Conservation (phyloP, 176 grass and related monocot species). For the Pontederia paniculata region DNA sequence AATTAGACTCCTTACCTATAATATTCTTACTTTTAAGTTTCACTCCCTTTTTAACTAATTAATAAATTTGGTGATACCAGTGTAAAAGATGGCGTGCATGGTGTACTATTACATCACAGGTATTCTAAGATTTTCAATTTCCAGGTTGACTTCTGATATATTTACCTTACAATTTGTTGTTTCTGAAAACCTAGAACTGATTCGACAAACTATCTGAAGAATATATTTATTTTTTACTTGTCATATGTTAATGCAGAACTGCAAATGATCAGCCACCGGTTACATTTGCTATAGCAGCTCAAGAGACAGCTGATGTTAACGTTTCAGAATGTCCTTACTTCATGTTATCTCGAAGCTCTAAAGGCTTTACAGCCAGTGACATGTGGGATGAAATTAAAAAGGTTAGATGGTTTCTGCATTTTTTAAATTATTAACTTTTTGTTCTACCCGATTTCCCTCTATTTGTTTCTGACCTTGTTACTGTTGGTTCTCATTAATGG, state of each 20-base stretch:
- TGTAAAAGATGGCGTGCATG: constrained; percentile 74
- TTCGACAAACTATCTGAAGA: not conserved
- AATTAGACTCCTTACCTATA: not conserved
- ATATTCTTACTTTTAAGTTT: not conserved
- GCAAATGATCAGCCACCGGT: constrained; percentile 53
- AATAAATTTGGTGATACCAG: constrained; percentile 11
- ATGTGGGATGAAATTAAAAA: constrained; percentile 94
- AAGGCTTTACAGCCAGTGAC: constrained; percentile 67
- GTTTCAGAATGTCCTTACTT: constrained; percentile 84
- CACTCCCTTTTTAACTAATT: not conserved
- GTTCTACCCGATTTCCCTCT: not conserved
- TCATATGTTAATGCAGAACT: constrained; percentile 42
- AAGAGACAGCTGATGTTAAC: constrained; percentile 51
- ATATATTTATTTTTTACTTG: not conserved
- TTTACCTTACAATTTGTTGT: not conserved
- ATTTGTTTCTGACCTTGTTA: not conserved
- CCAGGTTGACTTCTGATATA: not conserved
- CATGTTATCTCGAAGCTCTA: constrained; percentile 52
- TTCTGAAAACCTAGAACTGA: not conserved
- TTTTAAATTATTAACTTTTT: not conserved
- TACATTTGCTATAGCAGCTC: constrained; percentile 82
- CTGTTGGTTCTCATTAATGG: not conserved
- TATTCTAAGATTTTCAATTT: constrained; percentile 18
- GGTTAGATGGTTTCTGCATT: constrained; percentile 28
- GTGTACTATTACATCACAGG: constrained; percentile 89